Percentiles rank a stretch among this genome's conserved stretches.
phyloP scores from a whole-genome alignment of 768 basidiomycete genomes.

The Imleria badia region DNA sequence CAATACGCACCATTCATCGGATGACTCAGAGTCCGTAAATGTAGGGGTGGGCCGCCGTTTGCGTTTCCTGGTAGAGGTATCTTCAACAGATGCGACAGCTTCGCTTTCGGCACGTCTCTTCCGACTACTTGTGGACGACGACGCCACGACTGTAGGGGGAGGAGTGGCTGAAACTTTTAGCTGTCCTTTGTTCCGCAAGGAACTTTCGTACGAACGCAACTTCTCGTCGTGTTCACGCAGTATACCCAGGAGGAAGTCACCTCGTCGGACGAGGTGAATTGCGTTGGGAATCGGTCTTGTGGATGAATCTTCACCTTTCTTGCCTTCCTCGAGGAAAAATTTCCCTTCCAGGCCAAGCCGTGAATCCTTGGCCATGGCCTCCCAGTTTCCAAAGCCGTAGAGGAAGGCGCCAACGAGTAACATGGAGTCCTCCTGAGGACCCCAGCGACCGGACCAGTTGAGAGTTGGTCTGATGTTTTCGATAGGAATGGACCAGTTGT shows the following conservation, averaged over 20 bases:
- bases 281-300: slow-evolving; percentile 93
- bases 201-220: slow-evolving; percentile 83
- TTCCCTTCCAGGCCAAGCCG: slow-evolving; percentile 84
- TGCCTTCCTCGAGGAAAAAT: slow-evolving; percentile 97
- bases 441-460: slow-evolving; percentile 98
- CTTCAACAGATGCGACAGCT: slow-evolving; percentile 79
- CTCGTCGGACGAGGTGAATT: slow-evolving; percentile 95
- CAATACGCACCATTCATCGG: slow-evolving; percentile 80
- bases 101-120: slow-evolving; percentile 85
- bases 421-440: slow-evolving; percentile 88
- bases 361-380: slow-evolving; percentile 86
- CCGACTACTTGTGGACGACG: slow-evolving; percentile 58
- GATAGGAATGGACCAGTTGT: slow-evolving; percentile 85
- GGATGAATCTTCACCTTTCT: slow-evolving; percentile 85
- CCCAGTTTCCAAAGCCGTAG: slow-evolving; percentile 98
- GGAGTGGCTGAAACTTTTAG: slow-evolving; percentile 74
- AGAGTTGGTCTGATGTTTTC: slow-evolving; percentile 92
- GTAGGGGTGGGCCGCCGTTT: slow-evolving; percentile 96
- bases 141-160: slow-evolving; percentile 68
- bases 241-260: slow-evolving; percentile 87
- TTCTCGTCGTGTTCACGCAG: slow-evolving; percentile 89
- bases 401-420: slow-evolving; percentile 90
- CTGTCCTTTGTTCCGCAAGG: slow-evolving; percentile 67
- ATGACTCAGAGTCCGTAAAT: slow-evolving; percentile 92
- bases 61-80: slow-evolving; percentile 64